Evolutionary conservation across 441 rosid species (phyloP), one percentile per base, ranked within the genome.

Genomic region (Macaranga tanarius): DNA sequence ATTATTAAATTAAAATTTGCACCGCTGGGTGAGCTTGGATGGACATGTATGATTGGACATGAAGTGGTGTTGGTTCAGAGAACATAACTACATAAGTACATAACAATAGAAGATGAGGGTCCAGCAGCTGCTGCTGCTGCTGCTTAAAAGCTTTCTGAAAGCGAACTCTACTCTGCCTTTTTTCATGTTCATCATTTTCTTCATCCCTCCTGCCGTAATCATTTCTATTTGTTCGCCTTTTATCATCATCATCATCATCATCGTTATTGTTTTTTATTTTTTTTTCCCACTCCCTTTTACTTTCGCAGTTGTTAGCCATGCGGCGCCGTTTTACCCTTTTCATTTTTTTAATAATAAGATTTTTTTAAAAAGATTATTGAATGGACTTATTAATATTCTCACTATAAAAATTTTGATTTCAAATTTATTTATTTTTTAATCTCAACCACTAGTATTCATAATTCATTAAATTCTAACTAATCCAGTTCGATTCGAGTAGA

Each of bases 281-380:
- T 38, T 7, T 34, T 34, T 34, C 6, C 6, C 38, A 34, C 38
- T 3, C 38, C 38, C 7, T 4, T 34, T 34, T 34, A 34, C 38
- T 34, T 34, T 34, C 7, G 38, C 38, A 34, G 38, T 34, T 34
- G 38, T 34, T 34, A 4, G 38, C 38, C 38, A 34, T 34, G 72
- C 86, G 83, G 83, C 81, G 84, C 79, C 84, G 86, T 80, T 79
- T 77, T 23, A 3, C 55, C 22, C 50, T 10, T 51, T 51, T 51
- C 7, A n/a, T n/a, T n/a, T n/a, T n/a, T n/a, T n/a, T n/a, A n/a
- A n/a, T n/a, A n/a, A n/a, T n/a, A n/a, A n/a, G n/a, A n/a, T n/a
- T n/a, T n/a, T n/a, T n/a, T n/a, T n/a, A n/a, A n/a, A n/a, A n/a
- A n/a, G n/a, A n/a, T n/a, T n/a, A n/a, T n/a, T n/a, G n/a, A n/a